These are phyloP conservation scores for Nelumbo lutea DNA, from an alignment of 164 flowering plant species.

Conservation along the genomic window DNA sequence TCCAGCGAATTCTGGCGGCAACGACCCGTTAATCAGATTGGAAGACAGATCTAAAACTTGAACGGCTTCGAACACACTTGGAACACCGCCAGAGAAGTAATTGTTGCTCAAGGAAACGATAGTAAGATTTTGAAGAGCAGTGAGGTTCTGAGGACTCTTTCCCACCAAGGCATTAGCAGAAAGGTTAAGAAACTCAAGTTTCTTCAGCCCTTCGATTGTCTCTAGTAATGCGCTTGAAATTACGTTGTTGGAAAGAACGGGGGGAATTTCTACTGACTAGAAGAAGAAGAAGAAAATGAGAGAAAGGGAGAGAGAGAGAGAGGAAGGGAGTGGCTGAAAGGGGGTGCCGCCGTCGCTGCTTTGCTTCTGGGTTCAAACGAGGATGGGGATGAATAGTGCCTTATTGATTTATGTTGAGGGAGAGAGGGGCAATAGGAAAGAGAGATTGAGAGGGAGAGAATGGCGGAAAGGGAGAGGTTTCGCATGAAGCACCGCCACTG, in stretches of 20 bases:
- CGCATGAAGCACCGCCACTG: too few relatives aligned
- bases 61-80: constrained; percentile 33
- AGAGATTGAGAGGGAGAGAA: too few relatives aligned
- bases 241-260: constrained; percentile 50
- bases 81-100: constrained; percentile 52
- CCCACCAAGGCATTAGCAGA: constrained; percentile 82
- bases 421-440: too few relatives aligned
- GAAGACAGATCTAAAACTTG: constrained; percentile 58
- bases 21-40: constrained; percentile 58
- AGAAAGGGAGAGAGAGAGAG: constrained; percentile 32
- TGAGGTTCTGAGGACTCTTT: constrained; percentile 40
- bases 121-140: constrained; percentile 37
- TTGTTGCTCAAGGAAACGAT: constrained; percentile 55
- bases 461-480: too few relatives aligned
- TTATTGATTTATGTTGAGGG: too few relatives aligned
- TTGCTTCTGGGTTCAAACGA: too few relatives aligned
- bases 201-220: constrained; percentile 24
- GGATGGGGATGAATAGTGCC: too few relatives aligned
- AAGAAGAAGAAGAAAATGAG: too few relatives aligned
- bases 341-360: constrained; percentile 29
- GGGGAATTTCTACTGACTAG: too few relatives aligned
- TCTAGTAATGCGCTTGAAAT: constrained; percentile 65
- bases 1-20: constrained; percentile 53
- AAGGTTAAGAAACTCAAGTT: constrained; percentile 59
- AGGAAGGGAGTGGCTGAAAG: constrained; percentile 78